Percentiles rank a stretch among this genome's conserved stretches.
These are phyloP conservation scores for Pythium insidiosum DNA, from an alignment of 352 stramenopile genomes.

Conservation along the genomic window DNA sequence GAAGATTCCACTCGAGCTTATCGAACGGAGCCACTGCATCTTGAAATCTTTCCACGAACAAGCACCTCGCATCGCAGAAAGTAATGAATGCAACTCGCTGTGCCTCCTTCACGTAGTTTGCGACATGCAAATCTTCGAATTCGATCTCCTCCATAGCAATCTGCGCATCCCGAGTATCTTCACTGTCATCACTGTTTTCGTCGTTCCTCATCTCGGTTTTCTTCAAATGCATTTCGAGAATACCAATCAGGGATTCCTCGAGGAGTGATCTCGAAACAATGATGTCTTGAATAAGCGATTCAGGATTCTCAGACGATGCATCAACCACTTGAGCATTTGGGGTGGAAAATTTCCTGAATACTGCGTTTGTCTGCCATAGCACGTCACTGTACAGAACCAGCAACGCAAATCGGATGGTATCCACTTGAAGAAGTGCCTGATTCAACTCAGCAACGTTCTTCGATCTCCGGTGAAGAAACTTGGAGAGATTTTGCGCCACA, in stretches of 20 bases:
- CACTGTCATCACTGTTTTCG: slow-evolving; percentile 13
- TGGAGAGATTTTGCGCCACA: slow-evolving; percentile 21
- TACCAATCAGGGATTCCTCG: slow-evolving; percentile 51
- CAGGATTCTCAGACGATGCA: too few species aligned
- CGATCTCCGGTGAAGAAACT: slow-evolving; percentile 42
- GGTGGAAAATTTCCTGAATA: slow-evolving; percentile 38
- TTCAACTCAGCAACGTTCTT: slow-evolving; percentile 37
- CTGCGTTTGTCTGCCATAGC: slow-evolving; percentile 54
- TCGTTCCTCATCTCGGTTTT: slow-evolving; percentile 17
- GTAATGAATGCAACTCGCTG: slow-evolving; percentile 66
- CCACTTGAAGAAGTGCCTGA: slow-evolving; percentile 37
- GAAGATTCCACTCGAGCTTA: slow-evolving; percentile 54
- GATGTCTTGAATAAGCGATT: too few species aligned
- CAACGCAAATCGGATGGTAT: slow-evolving; percentile 57
- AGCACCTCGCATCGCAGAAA: slow-evolving; percentile 71
- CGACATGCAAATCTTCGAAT: slow-evolving; percentile 44
- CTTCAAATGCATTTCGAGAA: slow-evolving; percentile 71
- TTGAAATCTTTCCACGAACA: slow-evolving; percentile 82
- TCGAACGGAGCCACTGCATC: slow-evolving; percentile 46
- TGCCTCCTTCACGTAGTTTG: slow-evolving; percentile 45
- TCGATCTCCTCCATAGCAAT: slow-evolving; percentile 57
- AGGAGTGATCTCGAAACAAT: too few species aligned
- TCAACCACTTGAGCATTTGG: too few species aligned
- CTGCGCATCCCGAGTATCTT: slow-evolving; percentile 22
- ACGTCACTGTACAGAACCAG: slow-evolving; percentile 69